phyloP scores from a whole-genome alignment of 805 yeast genomes.

The Scheffersomyces coipomensis region DNA sequence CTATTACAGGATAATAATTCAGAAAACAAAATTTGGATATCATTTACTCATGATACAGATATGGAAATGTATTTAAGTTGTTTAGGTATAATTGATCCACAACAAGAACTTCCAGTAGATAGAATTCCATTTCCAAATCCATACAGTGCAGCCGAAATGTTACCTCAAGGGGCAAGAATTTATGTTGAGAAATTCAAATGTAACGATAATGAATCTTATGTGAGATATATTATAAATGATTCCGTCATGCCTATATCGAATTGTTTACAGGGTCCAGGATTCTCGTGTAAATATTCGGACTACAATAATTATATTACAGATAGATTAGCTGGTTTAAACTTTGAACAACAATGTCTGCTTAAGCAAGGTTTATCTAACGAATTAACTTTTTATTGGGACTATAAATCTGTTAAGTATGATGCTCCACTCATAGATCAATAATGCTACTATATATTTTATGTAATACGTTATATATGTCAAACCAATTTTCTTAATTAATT shows the following conservation, averaged over 20 bases:
- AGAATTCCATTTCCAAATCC: constrained; percentile 45
- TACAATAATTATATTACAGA: constrained; percentile 26
- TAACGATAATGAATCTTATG: constrained; percentile 23
- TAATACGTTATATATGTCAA: neutral
- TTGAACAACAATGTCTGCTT: constrained; percentile 24
- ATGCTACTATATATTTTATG: neutral
- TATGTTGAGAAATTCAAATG: constrained; percentile 35
- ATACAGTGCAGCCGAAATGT: constrained; percentile 40
- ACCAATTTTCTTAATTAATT: constrained; percentile 11
- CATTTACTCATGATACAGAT: constrained; percentile 74
- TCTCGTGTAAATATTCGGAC: constrained; percentile 35
- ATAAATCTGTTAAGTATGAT: constrained; percentile 8
- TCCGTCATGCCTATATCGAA: constrained; percentile 34
- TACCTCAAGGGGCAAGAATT: constrained; percentile 42
- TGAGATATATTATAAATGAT: constrained; percentile 37
- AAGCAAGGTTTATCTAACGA: constrained; percentile 17
- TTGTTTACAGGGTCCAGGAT: constrained; percentile 40
- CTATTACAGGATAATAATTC: constrained; percentile 43
- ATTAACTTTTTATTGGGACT: constrained; percentile 43
- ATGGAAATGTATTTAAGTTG: constrained; percentile 61
- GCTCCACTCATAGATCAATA: constrained; percentile 6
- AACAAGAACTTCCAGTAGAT: constrained; percentile 41
- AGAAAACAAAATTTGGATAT: constrained; percentile 56
- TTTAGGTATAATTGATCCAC: constrained; percentile 52
- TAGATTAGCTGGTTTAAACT: constrained; percentile 24